phyloP scores from a whole-genome alignment of 1,284 basidiomycete genomes.

The Hortiboletus rubellus region DNA sequence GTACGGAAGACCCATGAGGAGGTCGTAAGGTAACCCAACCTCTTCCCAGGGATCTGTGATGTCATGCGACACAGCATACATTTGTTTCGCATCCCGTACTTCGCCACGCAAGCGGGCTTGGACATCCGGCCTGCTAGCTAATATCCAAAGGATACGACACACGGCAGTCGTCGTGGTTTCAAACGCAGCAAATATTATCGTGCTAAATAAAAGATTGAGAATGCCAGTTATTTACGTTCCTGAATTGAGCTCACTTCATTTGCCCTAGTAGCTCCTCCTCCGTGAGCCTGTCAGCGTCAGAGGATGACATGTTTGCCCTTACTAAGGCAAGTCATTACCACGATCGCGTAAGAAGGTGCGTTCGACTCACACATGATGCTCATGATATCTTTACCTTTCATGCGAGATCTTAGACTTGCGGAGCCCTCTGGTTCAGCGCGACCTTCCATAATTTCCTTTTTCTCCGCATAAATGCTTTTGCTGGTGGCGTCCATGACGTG shows the following conservation, averaged over 20 bases:
- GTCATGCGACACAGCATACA: conserved; percentile 13
- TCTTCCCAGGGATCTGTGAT: conserved; percentile 27
- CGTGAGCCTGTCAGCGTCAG: conserved; percentile 31
- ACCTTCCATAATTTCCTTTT: conserved; percentile 33
- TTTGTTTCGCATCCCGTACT: conserved; percentile 30
- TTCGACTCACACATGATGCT: conserved; percentile 46
- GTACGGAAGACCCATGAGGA: conserved; percentile 37
- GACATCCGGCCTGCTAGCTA: conserved; percentile 35
- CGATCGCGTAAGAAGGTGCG: background rate
- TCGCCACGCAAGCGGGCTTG: conserved; percentile 41
- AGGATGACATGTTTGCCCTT: conserved; percentile 31
- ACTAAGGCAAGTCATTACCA: conserved; percentile 22
- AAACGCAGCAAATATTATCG: conserved; percentile 39
- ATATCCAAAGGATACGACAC: conserved; percentile 38
- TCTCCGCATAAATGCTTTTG: conserved; percentile 40
- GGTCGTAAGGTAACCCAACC: conserved; percentile 36
- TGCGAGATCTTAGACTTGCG: conserved; percentile 11
- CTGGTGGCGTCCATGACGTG: conserved; percentile 51
- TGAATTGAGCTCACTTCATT: conserved; percentile 28
- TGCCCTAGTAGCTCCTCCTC: conserved; percentile 38
- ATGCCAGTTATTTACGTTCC: background rate
- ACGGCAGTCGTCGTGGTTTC: conserved; percentile 42
- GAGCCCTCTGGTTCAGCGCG: conserved; percentile 20
- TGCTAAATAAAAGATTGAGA: conserved; percentile 22
- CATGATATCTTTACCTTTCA: conserved; percentile 47